phyloP scores from a whole-genome alignment of 106 monocot species.

The Amphibolis antarctica region DNA sequence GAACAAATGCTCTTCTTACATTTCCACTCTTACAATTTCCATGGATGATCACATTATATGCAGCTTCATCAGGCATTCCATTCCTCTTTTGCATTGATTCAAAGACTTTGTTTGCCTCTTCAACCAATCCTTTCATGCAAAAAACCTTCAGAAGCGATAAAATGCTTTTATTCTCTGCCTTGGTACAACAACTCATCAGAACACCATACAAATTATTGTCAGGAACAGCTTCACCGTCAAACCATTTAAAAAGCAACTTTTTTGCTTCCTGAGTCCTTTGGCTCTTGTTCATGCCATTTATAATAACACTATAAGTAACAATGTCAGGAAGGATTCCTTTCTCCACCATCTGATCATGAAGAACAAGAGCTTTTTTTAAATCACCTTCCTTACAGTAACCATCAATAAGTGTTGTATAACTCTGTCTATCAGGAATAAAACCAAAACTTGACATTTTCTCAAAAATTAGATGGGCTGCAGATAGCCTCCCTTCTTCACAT shows the following conservation, averaged over 20 bases:
- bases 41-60: conserved; percentile 65
- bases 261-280: conserved; percentile 62
- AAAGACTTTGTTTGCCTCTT: conserved; percentile 72
- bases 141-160: conserved; percentile 64
- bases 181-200: conserved; percentile 34
- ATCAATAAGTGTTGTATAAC: conserved; percentile 68
- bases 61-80: conserved; percentile 43
- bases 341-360: conserved; percentile 76
- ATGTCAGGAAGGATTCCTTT: conserved; percentile 67
- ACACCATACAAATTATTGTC: conserved; percentile 47
- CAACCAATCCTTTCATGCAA: conserved; percentile 75
- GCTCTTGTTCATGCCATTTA: conserved; percentile 65
- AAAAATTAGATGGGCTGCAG: conserved; percentile 40
- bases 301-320: conserved; percentile 84
- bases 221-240: conserved; percentile 39
- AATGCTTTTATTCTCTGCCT: conserved; percentile 33
- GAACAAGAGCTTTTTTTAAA: conserved; percentile 37
- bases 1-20: conserved; percentile 39
- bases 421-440: conserved; percentile 42
- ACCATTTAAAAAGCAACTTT: conserved; percentile 43
- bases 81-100: conserved; percentile 32
- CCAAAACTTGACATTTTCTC: conserved; percentile 46
- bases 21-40: conserved; percentile 69
- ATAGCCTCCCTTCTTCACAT: conserved; percentile 48
- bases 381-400: conserved; percentile 76